Evolutionary conservation across 306 rosid genomes (phyloP).

Genomic region (Sphenostylis stenocarpa): DNA sequence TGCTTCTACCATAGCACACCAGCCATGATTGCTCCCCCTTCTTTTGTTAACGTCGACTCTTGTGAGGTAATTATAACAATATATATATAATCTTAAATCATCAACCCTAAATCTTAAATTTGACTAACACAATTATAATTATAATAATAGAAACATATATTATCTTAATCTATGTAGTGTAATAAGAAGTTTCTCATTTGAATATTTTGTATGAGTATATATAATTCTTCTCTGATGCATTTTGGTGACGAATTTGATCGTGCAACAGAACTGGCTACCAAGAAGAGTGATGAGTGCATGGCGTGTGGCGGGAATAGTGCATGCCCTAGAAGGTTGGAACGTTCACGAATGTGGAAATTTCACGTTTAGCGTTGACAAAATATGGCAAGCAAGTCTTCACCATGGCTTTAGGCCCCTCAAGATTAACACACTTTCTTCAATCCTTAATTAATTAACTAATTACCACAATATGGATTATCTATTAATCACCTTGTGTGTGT

Average conservation of each 20-base stretch:
- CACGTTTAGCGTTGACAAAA: constrained; percentile 47
- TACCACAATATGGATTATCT: not conserved
- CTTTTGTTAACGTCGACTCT: constrained; percentile 58
- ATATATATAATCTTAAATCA: too few species aligned
- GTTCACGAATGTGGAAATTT: constrained; percentile 58
- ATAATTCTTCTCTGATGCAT: not conserved
- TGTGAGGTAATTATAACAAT: constrained; percentile 95
- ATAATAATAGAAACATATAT: too few species aligned
- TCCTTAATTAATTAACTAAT: not conserved
- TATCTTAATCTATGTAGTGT: too few species aligned
- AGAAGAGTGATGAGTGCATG: constrained; percentile 86
- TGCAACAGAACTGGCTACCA: constrained; percentile 67
- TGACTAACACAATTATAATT: too few species aligned
- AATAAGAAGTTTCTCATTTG: not conserved
- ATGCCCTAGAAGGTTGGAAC: constrained; percentile 68
- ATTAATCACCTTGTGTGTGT: not conserved
- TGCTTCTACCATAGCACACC: constrained; percentile 72
- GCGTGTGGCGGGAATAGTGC: constrained; percentile 72
- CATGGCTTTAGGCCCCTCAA: constrained; percentile 70
- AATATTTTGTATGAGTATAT: too few species aligned
- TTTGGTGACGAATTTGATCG: not conserved
- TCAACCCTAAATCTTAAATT: too few species aligned
- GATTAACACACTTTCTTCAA: constrained; percentile 20
- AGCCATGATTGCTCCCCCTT: constrained; percentile 64
- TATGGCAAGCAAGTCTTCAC: constrained; percentile 65